Base-by-base conservation (phyloP, 495 filamentous ascomycete genomes). In the Tuber melanosporum region DNA sequence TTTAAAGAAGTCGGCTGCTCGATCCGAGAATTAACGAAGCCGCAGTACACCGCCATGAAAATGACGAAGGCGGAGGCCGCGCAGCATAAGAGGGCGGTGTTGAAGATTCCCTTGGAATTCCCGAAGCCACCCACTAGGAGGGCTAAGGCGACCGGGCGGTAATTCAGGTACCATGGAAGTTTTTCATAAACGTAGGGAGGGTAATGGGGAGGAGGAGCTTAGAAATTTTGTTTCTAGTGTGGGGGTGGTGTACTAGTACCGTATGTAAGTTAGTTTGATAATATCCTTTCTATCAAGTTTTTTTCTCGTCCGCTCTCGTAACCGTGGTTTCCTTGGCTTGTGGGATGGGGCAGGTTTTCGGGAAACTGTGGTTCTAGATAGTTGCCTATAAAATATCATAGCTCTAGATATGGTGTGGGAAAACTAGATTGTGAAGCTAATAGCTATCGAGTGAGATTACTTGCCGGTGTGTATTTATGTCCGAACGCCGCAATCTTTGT, bases 1-100 rank as follows among this genome's bases (percentile, higher is more conserved):
- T 97, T 94, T 87, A 84, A 86, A 46, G 94, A 97, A 83, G 88
- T 99, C 80, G 95, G 95, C 3, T 95, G 92, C 44, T 87, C 85
- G 76, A 84, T 91, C 22, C 86, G 77, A 77, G 84, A 86, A 71
- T 81, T 85, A 52, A 88, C 87, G 70, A 86, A 87, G 41, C 86
- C 80, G 17, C 88, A 89, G 76, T 85, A 85, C 75, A 84, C 84
- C 69, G 84, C 77, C 69, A 69, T 84, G 75, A 86, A 86, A 78
- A 85, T 89, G 75, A 87, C 87, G 20, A 91, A 90, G 83, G 88
- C 88, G 6, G 90, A 91, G 81, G 89, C 88, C 4, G 82, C 85
- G 49, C 87, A 88, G 39, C 88, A 91, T 74, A 87, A 89, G 45
- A 80, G 92, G 70, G 94, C 92, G 22, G 87, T 89, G 75, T 86